Conservation (phyloP, 2,329 filamentous ascomycete species). For the Hypoxylon sp. region DNA sequence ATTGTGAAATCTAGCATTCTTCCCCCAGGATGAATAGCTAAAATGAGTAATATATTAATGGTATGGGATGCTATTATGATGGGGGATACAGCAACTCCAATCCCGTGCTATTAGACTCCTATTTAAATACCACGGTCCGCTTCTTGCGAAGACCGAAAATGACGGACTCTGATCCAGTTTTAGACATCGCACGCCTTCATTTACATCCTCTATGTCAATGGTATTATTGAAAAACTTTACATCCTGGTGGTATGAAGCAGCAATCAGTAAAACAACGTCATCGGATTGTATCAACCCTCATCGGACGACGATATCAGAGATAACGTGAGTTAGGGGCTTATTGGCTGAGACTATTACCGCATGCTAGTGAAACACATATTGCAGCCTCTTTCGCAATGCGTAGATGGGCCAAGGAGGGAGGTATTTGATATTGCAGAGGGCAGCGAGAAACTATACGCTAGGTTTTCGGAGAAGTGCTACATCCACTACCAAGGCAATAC, state of each 20-base stretch:
- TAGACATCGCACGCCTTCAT: conserved; percentile 73
- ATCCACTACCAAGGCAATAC: conserved; percentile 43
- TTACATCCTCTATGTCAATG: conserved; percentile 75
- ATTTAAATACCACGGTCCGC: conserved; percentile 74
- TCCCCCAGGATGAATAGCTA: conserved; percentile 73
- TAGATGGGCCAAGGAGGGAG: conserved; percentile 60
- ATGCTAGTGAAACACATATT: conserved; percentile 58
- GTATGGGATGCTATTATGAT: conserved; percentile 75
- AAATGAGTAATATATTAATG: conserved; percentile 74
- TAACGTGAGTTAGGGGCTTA: conserved; percentile 70
- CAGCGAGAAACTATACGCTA: conserved; percentile 25
- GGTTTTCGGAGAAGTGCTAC: conserved; percentile 58
- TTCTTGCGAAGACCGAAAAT: conserved; percentile 63
- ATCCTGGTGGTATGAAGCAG: neutral
- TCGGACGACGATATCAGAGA: conserved; percentile 71
- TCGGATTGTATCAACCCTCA: conserved; percentile 72
- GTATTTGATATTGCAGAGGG: conserved; percentile 58
- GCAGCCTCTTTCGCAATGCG: conserved; percentile 59
- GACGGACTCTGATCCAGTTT: no score
- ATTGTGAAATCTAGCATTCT: conserved; percentile 48
- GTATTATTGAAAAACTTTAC: conserved; percentile 76
- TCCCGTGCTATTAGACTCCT: conserved; percentile 73
- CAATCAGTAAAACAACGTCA: conserved; percentile 69
- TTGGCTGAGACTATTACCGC: conserved; percentile 50
- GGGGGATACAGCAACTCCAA: conserved; percentile 72